phyloP scores from a whole-genome alignment of 176 grass and related monocot species.

The Carex kokanica region DNA sequence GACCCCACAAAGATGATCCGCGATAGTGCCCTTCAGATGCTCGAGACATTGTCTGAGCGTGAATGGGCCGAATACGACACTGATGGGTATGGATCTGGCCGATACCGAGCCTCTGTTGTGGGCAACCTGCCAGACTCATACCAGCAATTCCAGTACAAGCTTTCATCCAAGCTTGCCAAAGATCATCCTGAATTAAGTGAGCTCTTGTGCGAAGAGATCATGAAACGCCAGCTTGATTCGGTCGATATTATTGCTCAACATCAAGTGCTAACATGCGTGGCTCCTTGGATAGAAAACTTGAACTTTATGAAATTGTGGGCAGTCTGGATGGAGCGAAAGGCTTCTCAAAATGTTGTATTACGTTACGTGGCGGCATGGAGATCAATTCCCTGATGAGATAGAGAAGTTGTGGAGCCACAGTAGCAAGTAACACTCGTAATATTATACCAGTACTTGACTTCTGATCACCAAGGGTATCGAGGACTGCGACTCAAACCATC shows the following conservation, averaged over 20 bases:
- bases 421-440: constrained; percentile 91
- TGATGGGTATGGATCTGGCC: constrained; percentile 61
- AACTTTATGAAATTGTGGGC: constrained; percentile 85
- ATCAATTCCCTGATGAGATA: constrained; percentile 98
- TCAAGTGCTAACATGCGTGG: constrained; percentile 97
- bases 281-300: constrained; percentile 98
- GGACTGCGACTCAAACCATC: constrained; percentile 95
- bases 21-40: constrained; percentile 93
- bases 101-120: constrained; percentile 94
- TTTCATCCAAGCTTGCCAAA: constrained; percentile 93
- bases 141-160: constrained; percentile 95
- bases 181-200: constrained; percentile 98
- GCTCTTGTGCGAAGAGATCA: constrained; percentile 81
- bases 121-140: constrained; percentile 97
- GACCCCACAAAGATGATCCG: constrained; percentile 90
- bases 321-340: constrained; percentile 91
- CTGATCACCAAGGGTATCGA: constrained; percentile 95
- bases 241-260: constrained; percentile 98
- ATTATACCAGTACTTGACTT: constrained; percentile 96
- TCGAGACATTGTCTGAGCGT: constrained; percentile 89
- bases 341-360: constrained; percentile 96
- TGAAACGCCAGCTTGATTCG: constrained; percentile 95
- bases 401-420: constrained; percentile 99
- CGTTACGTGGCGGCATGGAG: constrained; percentile 92
- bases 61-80: constrained; percentile 91